Percentiles rank a stretch among this genome's conserved stretches.
Evolutionary conservation across 2,329 filamentous ascomycete species (phyloP).

Genomic region (Neofusicoccum umdonicola): DNA sequence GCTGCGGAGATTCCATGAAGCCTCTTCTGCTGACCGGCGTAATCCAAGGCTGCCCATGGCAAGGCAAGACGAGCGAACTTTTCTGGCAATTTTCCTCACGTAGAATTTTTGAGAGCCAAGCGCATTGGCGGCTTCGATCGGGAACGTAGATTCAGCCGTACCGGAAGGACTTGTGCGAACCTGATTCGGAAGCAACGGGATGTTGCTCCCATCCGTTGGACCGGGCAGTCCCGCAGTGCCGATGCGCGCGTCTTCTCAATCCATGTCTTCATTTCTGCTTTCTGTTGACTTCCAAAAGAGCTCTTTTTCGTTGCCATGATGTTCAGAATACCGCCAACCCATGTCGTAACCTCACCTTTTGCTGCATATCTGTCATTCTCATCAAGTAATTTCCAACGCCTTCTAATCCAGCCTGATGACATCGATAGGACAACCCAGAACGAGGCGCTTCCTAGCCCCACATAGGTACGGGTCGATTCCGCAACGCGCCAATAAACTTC

Average conservation of each 20-base stretch:
- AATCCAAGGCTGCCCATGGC: neutral
- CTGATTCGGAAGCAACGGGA: neutral
- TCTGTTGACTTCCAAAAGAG: constrained; percentile 12
- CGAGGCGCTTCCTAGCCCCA: neutral
- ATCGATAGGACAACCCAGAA: neutral
- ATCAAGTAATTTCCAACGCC: constrained; percentile 2
- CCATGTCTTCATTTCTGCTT: constrained; percentile 13
- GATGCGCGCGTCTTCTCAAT: neutral
- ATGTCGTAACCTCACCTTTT: constrained; percentile 9
- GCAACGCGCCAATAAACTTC: neutral
- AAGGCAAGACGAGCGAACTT: neutral
- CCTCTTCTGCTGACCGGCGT: neutral
- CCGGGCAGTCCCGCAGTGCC: neutral
- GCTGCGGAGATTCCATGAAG: neutral
- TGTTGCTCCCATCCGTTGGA: neutral
- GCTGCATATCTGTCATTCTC: constrained; percentile 2
- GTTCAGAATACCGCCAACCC: constrained; percentile 5
- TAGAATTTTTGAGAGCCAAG: neutral
- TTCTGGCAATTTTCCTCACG: constrained; percentile 1
- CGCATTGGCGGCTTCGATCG: neutral
- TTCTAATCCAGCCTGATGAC: neutral
- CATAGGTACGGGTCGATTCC: neutral
- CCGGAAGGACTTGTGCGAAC: neutral
- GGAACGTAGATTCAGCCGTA: neutral
- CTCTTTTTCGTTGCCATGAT: constrained; percentile 12